Evolutionary conservation across 345 rosid genomes (phyloP), one percentile per base, ranked within the genome.

Genomic region (Psidium friedrichsthalianum): DNA sequence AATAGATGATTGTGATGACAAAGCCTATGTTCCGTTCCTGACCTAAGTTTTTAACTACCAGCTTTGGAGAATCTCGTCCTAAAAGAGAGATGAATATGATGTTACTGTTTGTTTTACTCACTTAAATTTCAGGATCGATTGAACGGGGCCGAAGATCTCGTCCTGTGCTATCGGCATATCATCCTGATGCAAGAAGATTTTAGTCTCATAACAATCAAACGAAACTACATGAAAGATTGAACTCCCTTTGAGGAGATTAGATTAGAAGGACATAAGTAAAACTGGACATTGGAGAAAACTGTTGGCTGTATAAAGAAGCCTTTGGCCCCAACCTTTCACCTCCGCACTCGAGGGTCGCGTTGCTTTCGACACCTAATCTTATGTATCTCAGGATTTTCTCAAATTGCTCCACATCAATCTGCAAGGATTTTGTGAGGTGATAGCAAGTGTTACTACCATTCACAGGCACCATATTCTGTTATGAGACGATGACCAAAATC

Each of bases 111-210:
- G 44, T 69, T 69, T 69, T 18, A 69, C 93, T 91, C 83, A 96
- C 98, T 92, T 96, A 94, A 94, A 95, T 88, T 96, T 96, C 88
- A 96, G 88, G 90, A 96, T 96, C 74, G 98, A 91, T 82, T 96
- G 99, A 83, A 96, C 99, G 4, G 99, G 99, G 78, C 99, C 99
- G 10, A 96, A 96, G 85, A 96, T 96, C 93, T 96, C 99, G 11
- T 96, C 99, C 87, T 89, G 89, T 12, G 99, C 99, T 32, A 96
- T 96, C 87, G 91, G 87, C 98, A 96, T 96, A 78, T 95, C 93
- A 44, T 96, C 98, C 99, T 95, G 87, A 15, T 49, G 81, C 29
- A 3, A 36, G 27, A 16, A 57, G 29, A 18, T 16, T 16, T 32
- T 32, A 69, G 78, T 36, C 32, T 32, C 24, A 11, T 69, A 8